A percentile compares a stretch with the other conserved stretches of the same genome.
Evolutionary conservation across 169 alveolate species (phyloP).

Genomic region (Ichthyophthirius multifiliis): DNA sequence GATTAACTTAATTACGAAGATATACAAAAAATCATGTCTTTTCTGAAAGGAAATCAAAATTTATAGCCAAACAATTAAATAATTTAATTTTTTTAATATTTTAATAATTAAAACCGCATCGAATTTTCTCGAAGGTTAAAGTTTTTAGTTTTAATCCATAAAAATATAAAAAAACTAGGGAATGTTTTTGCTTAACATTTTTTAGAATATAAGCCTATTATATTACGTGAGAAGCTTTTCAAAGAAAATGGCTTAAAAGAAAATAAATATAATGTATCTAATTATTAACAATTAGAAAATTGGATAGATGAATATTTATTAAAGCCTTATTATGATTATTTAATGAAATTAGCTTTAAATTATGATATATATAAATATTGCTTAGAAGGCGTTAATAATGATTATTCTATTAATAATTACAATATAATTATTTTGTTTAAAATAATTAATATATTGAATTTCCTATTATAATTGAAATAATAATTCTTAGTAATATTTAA

Average conservation of each 20-base stretch:
- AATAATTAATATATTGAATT: neutral
- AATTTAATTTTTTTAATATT: neutral
- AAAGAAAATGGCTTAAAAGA: neutral
- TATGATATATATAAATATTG: neutral
- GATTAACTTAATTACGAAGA: neutral
- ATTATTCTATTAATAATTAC: neutral
- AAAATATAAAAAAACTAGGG: neutral
- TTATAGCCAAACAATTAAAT: neutral
- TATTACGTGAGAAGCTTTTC: neutral
- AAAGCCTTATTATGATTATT: neutral
- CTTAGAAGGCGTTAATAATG: neutral
- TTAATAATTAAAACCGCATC: neutral
- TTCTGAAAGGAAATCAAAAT: neutral
- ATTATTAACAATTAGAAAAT: neutral
- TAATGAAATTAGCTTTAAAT: neutral
- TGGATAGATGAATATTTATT: constrained; percentile 7
- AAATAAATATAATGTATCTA: neutral
- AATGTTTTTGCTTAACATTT: neutral
- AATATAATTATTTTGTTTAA: neutral
- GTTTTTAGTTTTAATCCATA: neutral
- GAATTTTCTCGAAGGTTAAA: neutral
- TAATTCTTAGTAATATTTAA: neutral
- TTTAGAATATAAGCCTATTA: neutral
- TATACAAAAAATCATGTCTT: neutral
- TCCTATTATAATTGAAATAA: neutral